Evolutionary conservation across 768 basidiomycete genomes (phyloP).

Genomic region (Rhizopogon vesiculosus): DNA sequence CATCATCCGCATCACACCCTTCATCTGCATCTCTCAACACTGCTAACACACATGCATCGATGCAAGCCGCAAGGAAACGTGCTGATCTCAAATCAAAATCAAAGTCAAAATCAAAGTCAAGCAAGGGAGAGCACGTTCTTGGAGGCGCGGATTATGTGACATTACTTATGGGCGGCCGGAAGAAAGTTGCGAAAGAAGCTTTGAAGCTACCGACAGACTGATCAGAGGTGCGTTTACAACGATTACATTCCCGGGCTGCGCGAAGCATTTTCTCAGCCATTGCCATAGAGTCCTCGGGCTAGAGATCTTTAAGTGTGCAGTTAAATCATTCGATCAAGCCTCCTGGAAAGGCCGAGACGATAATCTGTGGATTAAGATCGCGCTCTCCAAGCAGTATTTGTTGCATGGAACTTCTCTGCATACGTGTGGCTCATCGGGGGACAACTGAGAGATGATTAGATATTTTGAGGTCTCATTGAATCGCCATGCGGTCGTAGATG

Average conservation of each 20-base stretch:
- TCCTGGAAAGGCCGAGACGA: neutral
- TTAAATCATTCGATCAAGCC: neutral
- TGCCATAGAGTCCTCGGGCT: constrained; percentile 35
- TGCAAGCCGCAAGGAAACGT: constrained; percentile 24
- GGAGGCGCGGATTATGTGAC: constrained; percentile 77
- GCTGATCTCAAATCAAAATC: constrained; percentile 18
- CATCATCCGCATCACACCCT: constrained; percentile 6
- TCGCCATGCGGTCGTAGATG: too few species aligned
- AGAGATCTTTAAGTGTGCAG: neutral
- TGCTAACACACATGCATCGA: neutral
- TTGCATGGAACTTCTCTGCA: neutral
- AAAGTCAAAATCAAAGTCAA: constrained; percentile 9
- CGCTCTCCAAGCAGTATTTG: neutral
- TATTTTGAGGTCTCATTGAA: too few species aligned
- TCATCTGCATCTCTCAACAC: neutral
- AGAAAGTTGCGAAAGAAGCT: constrained; percentile 63
- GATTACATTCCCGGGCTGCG: constrained; percentile 55
- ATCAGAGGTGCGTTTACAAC: constrained; percentile 30
- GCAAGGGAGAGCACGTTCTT: constrained; percentile 41
- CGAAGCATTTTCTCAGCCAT: constrained; percentile 75
- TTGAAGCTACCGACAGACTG: constrained; percentile 43
- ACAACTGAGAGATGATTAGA: too few species aligned
- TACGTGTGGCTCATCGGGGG: too few species aligned
- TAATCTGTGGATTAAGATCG: neutral
- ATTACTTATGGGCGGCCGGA: constrained; percentile 65